Base-by-base conservation (phyloP, 345 rosid species). In the Ricinus communis region DNA sequence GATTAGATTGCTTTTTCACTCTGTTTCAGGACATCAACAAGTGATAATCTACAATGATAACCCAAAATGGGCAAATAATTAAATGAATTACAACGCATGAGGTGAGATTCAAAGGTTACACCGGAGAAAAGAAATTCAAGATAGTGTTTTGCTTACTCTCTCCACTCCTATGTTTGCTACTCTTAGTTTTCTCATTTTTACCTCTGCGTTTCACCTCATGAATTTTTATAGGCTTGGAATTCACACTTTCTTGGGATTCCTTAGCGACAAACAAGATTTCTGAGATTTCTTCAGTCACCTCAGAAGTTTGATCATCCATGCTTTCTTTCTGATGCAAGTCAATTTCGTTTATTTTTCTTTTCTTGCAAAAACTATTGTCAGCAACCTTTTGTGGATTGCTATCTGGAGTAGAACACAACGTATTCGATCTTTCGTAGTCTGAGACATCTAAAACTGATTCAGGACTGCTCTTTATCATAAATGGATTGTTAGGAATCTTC, bases 401-500 rank as follows among this genome's bases (percentile, higher is more conserved):
- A 9, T 69, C 57, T 2, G 80, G 82, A 66, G 77, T 62, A 50
- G 57, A 27, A 59, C 71, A 58, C 28, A 55, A 38, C 7, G 52
- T 22, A 58, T 80, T 83, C 65, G 53, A 33, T 62, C 64, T 59
- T 46, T 83, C 73, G 10, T 71, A 66, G 1, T 76, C 78, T 30
- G 68, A 71, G 38, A 53, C 61, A 49, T 38, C 76, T 45, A 87
- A 52, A 77, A 63, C 73, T 71, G 80, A 75, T 24, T 74, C 62
- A 0, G 57, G 1, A 2, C 46, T 58, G 62, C 49, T 70, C 60
- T 66, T 47, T 49, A 77, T 88, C 80, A 74, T 82, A 80, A 89
- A 91, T 5, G 92, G 96, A 58, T 91, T 91, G 76, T 87, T 82
- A 0, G 88, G 90, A 73, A 80, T 70, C 73, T 81, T 76, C 30